Percentiles rank a stretch among this genome's conserved stretches.
phyloP scores from a whole-genome alignment of 306 rosid species.

The Arachis stenosperma region DNA sequence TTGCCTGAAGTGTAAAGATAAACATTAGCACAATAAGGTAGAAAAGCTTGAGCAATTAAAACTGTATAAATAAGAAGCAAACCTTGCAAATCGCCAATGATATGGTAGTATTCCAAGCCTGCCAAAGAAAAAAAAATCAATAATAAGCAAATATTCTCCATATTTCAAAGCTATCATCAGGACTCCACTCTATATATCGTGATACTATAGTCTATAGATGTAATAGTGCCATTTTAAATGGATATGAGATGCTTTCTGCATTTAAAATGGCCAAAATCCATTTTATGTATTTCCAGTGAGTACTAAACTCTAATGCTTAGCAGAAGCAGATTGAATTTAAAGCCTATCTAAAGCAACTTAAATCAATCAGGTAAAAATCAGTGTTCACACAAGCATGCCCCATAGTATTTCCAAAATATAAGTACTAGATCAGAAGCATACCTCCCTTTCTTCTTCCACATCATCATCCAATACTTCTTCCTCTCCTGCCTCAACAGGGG shows the following conservation, averaged over 20 bases:
- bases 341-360: constrained; percentile 1
- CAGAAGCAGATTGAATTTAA: constrained; percentile 25
- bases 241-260: neutral
- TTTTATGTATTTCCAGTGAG: constrained; percentile 8
- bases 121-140: constrained; percentile 3
- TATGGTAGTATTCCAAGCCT: constrained; percentile 91
- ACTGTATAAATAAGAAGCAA: constrained; percentile 40
- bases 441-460: constrained; percentile 98
- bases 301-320: constrained; percentile 2
- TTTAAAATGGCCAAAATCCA: constrained; percentile 8
- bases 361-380: constrained; percentile 19
- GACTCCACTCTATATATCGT: constrained; percentile 1
- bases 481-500: constrained; percentile 93
- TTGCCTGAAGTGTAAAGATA: constrained; percentile 57
- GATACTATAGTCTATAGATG: neutral
- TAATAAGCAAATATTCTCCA: constrained; percentile 22
- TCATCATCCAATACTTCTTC: constrained; percentile 90
- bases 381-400: constrained; percentile 8
- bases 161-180: constrained; percentile 4
- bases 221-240: neutral
- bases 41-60: constrained; percentile 20
- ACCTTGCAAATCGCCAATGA: constrained; percentile 92
- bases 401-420: constrained; percentile 8
- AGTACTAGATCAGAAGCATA: constrained; percentile 43
- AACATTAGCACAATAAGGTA: constrained; percentile 31